Conservation (phyloP, 1,284 basidiomycete species). For the Wolfiporia cocos region DNA sequence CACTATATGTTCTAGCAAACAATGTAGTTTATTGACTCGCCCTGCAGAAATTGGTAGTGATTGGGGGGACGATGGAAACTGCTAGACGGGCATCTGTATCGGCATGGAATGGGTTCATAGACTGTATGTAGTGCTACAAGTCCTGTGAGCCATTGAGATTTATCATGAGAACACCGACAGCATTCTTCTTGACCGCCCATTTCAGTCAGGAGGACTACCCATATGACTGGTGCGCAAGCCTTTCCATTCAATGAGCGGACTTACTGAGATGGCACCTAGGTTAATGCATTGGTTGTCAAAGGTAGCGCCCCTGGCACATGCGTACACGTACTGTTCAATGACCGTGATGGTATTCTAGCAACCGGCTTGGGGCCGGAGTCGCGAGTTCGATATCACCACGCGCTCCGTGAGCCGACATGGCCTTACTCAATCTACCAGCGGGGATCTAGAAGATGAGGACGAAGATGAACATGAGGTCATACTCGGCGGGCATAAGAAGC, state of each 20-base stretch:
- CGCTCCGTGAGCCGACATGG: constrained; percentile 57
- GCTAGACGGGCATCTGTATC: constrained; percentile 48
- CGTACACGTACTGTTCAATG: constrained; percentile 5
- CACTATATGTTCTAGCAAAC: neutral
- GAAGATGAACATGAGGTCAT: constrained; percentile 52
- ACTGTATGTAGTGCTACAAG: constrained; percentile 46
- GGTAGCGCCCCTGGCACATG: constrained; percentile 39
- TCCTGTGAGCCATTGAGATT: constrained; percentile 5
- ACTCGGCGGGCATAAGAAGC: constrained; percentile 55
- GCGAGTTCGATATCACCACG: constrained; percentile 84
- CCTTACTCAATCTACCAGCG: constrained; percentile 59
- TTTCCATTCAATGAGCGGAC: constrained; percentile 1
- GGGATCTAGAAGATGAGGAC: constrained; percentile 75
- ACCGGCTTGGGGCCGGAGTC: constrained; percentile 78
- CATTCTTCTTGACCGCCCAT: constrained; percentile 82
- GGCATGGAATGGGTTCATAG: constrained; percentile 82
- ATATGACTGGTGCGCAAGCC: constrained; percentile 71
- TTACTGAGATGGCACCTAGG: constrained; percentile 34
- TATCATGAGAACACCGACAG: constrained; percentile 30
- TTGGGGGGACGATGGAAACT: constrained; percentile 28
- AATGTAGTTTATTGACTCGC: neutral
- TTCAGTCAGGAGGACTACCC: constrained; percentile 83
- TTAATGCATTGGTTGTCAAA: constrained; percentile 83
- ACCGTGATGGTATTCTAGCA: constrained; percentile 33
- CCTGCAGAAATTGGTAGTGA: constrained; percentile 26